phyloP scores from a whole-genome alignment of 2,329 filamentous ascomycete species.

The Sporothrix globosa region DNA sequence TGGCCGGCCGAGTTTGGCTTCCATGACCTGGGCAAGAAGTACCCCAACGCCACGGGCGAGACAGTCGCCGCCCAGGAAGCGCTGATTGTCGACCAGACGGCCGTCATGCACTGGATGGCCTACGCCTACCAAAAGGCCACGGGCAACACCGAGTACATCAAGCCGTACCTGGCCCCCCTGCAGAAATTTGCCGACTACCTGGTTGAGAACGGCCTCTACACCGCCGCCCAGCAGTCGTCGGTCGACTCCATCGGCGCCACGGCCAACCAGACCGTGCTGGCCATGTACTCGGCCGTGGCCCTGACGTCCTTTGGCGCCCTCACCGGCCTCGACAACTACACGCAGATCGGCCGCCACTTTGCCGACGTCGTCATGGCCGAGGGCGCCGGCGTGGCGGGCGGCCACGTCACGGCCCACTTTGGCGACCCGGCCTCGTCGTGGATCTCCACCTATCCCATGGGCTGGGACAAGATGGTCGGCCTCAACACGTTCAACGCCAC shows the following conservation, averaged over 20 bases:
- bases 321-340: constrained; percentile 26
- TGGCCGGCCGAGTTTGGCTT: constrained; percentile 28
- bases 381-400: constrained; percentile 20
- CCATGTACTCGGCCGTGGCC: constrained; percentile 30
- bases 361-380: constrained; percentile 18
- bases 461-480: constrained; percentile 42
- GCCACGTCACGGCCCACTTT: constrained; percentile 28
- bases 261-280: constrained; percentile 30
- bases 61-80: constrained; percentile 26
- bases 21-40: constrained; percentile 30
- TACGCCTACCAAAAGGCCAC: constrained; percentile 29
- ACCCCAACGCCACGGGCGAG: constrained; percentile 31
- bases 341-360: constrained; percentile 18
- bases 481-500: constrained; percentile 38
- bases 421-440: constrained; percentile 24
- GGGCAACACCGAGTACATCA: constrained; percentile 25
- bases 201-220: constrained; percentile 26
- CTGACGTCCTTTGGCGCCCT: constrained; percentile 26
- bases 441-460: constrained; percentile 34
- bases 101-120: constrained; percentile 30
- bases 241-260: constrained; percentile 29
- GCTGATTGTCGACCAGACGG: constrained; percentile 30
- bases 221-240: constrained; percentile 25
- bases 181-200: constrained; percentile 28
- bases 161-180: constrained; percentile 23